A percentile compares a stretch with the other conserved stretches of the same genome.
Conservation (phyloP, 2,329 filamentous ascomycete species). For the Neonectria sp. region DNA sequence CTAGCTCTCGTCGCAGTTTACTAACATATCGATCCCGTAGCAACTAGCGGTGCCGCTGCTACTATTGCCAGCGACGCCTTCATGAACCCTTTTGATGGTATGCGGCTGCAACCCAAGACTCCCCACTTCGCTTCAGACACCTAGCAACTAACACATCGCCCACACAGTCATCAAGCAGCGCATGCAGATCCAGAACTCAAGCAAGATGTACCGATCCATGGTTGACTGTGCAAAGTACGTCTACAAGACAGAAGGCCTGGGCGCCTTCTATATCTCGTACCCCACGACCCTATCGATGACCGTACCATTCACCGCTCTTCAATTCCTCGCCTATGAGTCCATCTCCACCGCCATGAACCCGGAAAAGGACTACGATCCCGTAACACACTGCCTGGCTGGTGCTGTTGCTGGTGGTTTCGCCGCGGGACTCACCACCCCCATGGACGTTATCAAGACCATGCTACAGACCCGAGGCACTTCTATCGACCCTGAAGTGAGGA, state of each 20-base stretch:
- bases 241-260: slow-evolving; percentile 88
- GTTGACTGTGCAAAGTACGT: slow-evolving; percentile 89
- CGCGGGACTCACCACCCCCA: slow-evolving; percentile 92
- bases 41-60: slow-evolving; percentile 92
- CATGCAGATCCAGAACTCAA: slow-evolving; percentile 98
- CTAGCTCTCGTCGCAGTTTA: not conserved
- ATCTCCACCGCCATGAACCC: slow-evolving; percentile 96
- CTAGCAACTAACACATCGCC: slow-evolving; percentile 17
- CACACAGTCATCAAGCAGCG: slow-evolving; percentile 96
- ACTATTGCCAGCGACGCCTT: slow-evolving; percentile 98
- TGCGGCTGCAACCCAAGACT: slow-evolving; percentile 48
- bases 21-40: slow-evolving; percentile 61
- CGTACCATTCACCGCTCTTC: slow-evolving; percentile 95
- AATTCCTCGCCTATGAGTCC: slow-evolving; percentile 98
- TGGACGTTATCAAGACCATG: slow-evolving; percentile 99
- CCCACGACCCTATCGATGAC: slow-evolving; percentile 99
- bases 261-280: slow-evolving; percentile 98
- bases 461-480: slow-evolving; percentile 93
- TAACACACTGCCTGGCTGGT: slow-evolving; percentile 94
- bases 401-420: slow-evolving; percentile 94
- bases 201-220: slow-evolving; percentile 87
- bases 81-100: slow-evolving; percentile 99
- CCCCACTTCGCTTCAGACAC: not conserved
- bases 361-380: slow-evolving; percentile 86
- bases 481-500: slow-evolving; percentile 83